These are phyloP conservation scores for Cubamyces sp. DNA, from an alignment of 768 basidiomycete genomes.

Conservation along the genomic window DNA sequence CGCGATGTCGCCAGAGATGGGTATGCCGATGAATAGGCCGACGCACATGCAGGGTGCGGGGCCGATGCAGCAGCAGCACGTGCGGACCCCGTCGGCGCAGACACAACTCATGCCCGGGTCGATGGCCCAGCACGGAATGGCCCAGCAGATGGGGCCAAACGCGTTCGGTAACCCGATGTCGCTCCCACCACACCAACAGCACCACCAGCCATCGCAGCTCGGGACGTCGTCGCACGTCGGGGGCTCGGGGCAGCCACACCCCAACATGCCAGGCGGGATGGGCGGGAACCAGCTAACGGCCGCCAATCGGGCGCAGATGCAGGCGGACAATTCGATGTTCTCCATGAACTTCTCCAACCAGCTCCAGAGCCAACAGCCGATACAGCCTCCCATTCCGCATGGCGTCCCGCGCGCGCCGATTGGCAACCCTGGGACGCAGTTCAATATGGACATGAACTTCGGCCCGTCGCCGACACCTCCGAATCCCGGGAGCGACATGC, in stretches of 20 bases:
- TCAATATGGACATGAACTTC: constrained; percentile 49
- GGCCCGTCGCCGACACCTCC: constrained; percentile 48
- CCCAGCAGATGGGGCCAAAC: constrained; percentile 35
- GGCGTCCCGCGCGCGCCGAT: constrained; percentile 28
- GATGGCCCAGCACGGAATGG: constrained; percentile 39
- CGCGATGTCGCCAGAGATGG: constrained; percentile 49
- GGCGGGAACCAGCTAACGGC: constrained; percentile 30
- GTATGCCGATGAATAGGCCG: constrained; percentile 42
- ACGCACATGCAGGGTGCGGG: constrained; percentile 36
- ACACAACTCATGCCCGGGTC: constrained; percentile 53
- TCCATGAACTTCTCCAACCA: constrained; percentile 46
- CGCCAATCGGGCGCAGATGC: constrained; percentile 48
- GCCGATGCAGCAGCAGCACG: constrained; percentile 48
- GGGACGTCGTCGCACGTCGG: constrained; percentile 49
- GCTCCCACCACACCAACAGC: constrained; percentile 42
- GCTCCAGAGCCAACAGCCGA: constrained; percentile 39
- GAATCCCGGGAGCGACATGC: constrained; percentile 47
- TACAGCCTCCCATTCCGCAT: constrained; percentile 38
- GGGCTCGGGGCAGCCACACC: constrained; percentile 42
- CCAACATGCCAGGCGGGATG: constrained; percentile 22
- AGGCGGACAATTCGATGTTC: constrained; percentile 52
- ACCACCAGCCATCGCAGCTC: constrained; percentile 38
- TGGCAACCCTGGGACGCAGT: constrained; percentile 32
- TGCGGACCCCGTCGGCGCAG: constrained; percentile 48
- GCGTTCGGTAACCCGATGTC: constrained; percentile 43